Conservation (phyloP, 1,139 yeast genomes). For the Blastobotrys buckinghamii region DNA sequence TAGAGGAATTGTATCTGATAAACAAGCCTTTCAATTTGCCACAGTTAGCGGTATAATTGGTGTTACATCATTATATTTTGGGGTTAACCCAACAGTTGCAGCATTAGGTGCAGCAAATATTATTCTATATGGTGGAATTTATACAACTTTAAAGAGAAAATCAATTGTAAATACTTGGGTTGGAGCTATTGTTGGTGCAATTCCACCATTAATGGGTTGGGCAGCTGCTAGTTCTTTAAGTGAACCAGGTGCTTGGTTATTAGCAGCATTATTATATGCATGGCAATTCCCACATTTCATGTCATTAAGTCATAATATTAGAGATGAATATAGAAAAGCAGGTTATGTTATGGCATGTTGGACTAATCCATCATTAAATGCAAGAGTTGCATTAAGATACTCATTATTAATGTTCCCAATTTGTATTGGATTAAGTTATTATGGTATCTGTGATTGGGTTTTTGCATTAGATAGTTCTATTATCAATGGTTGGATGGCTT, state of each 20-base stretch:
- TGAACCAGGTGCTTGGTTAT: constrained; percentile 93
- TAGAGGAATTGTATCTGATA: constrained; percentile 67
- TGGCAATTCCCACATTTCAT: constrained; percentile 99
- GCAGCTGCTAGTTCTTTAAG: constrained; percentile 82
- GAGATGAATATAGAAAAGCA: constrained; percentile 82
- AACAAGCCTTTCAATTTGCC: constrained; percentile 78
- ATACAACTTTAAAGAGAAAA: constrained; percentile 82
- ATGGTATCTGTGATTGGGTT: constrained; percentile 73
- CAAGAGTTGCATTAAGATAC: constrained; percentile 87
- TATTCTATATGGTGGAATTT: constrained; percentile 77
- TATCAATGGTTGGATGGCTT: constrained; percentile 80
- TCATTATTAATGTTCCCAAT: constrained; percentile 88
- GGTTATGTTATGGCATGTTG: constrained; percentile 97
- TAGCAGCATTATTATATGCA: constrained; percentile 84
- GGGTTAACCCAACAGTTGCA: constrained; percentile 86
- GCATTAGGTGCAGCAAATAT: constrained; percentile 71
- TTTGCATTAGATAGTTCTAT: constrained; percentile 76
- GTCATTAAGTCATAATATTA: constrained; percentile 80
- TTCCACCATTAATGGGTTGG: constrained; percentile 99
- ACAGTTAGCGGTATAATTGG: constrained; percentile 68
- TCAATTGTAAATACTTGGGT: constrained; percentile 94
- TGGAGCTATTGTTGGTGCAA: constrained; percentile 96
- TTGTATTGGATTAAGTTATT: constrained; percentile 77
- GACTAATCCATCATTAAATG: constrained; percentile 85
- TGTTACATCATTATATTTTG: constrained; percentile 57